A percentile compares a stretch with the other conserved stretches of the same genome.
phyloP scores from a whole-genome alignment of 176 grass and related monocot genomes.

The Oryza rufipogon region DNA sequence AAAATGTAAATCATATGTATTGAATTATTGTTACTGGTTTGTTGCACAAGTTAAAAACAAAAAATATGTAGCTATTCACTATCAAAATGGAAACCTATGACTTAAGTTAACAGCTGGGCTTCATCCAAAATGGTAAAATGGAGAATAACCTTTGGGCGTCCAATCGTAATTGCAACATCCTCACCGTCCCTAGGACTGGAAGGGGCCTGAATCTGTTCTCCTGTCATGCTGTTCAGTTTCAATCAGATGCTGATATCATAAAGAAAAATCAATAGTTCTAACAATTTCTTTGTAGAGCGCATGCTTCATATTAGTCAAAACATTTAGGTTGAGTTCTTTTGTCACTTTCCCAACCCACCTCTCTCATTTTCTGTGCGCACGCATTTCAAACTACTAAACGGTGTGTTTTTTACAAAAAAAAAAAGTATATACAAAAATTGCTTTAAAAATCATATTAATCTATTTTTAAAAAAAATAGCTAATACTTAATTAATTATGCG shows the following conservation, averaged over 20 bases:
- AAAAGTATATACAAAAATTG: no score
- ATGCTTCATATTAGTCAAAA: conserved; percentile 28
- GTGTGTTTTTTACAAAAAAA: no score
- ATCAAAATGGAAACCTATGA: conserved; percentile 3
- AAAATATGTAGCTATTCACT: conserved; percentile 19
- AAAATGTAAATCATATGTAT: not conserved
- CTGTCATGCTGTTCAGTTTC: conserved; percentile 90
- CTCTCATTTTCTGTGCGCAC: no score
- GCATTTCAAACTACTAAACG: no score
- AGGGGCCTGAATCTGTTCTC: conserved; percentile 81
- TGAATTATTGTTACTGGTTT: not conserved
- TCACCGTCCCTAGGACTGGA: conserved; percentile 95
- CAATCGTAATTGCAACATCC: conserved; percentile 89
- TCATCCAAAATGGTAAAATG: conserved; percentile 31
- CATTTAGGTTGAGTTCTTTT: not conserved
- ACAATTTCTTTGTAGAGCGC: conserved; percentile 15
- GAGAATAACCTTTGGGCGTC: conserved; percentile 64
- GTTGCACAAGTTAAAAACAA: not conserved
- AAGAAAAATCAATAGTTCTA: conserved; percentile 39
- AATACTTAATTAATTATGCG: no score
- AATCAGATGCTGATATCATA: conserved; percentile 51
- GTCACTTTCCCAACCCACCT: no score
- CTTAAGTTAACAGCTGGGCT: not conserved
- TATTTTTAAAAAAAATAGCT: no score
- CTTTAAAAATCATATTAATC: no score